phyloP scores from a whole-genome alignment of 768 basidiomycete genomes.

The Xanthoconium purpureum region DNA sequence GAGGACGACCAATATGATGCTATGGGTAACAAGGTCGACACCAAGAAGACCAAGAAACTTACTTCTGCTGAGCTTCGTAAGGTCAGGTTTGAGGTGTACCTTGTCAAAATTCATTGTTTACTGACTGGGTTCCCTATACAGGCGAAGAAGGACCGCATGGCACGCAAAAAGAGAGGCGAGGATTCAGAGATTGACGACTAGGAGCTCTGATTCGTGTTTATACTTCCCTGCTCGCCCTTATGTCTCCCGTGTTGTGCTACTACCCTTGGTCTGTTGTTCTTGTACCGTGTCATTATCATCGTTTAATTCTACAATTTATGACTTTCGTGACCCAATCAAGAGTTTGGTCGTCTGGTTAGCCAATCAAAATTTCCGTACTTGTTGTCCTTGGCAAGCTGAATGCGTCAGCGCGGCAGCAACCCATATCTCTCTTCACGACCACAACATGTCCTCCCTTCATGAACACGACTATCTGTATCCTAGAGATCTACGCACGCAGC shows the following conservation, averaged over 20 bases:
- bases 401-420: not conserved
- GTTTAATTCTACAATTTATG: constrained; percentile 14
- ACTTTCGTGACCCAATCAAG: not conserved
- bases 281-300: constrained; percentile 21
- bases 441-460: constrained; percentile 32
- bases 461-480: constrained; percentile 17
- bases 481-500: constrained; percentile 27
- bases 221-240: constrained; percentile 5
- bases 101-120: not conserved
- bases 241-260: constrained; percentile 19
- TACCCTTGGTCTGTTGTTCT: constrained; percentile 12
- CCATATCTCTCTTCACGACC: constrained; percentile 15
- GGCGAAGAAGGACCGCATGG: constrained; percentile 95
- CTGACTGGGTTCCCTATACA: constrained; percentile 17
- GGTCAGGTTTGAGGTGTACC: constrained; percentile 33
- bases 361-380: too few species aligned
- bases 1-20: constrained; percentile 93
- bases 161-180: constrained; percentile 83
- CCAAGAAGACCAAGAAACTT: constrained; percentile 83
- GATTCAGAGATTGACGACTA: constrained; percentile 59
- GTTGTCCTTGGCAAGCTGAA: not conserved
- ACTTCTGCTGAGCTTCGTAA: constrained; percentile 83
- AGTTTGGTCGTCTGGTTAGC: too few species aligned
- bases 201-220: constrained; percentile 34
- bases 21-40: constrained; percentile 95